Base-by-base conservation (phyloP, 2,329 filamentous ascomycete genomes). In the Aspergillus ochraceus region DNA sequence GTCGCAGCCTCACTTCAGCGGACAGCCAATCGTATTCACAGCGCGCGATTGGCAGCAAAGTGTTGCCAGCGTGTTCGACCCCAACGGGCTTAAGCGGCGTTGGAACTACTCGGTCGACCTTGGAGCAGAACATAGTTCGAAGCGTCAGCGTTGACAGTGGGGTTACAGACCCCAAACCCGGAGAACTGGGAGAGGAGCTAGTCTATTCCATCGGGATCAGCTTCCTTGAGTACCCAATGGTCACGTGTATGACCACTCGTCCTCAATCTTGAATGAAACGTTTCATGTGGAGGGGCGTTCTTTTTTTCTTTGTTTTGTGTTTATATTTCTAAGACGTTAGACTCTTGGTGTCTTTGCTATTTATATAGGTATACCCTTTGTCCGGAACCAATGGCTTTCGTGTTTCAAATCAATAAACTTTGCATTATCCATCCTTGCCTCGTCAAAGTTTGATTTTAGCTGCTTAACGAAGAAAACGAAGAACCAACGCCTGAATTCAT, bases 21-120 rank as follows among this genome's bases (percentile, higher is more conserved):
- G 67, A 49, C 71, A 69, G 17, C 72, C 69, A n/a, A 68, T 77
- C 17, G 64, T 79, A 20, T 77, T 81, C 36, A 79, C 77, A 9
- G 77, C 79, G 11, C 71, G 77, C 54, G 78, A 81, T 54, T 81
- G 79, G 79, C 79, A 81, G 59, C 77, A 78, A 62, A 80, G 77
- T 60, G 79, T 81, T 59, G 79, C 79, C 17, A 80, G 79, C 63
- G 79, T 80, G 9, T 80, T 75, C 64, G 79, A 80, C 62, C 76
- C 78, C 14, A 74, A 79, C 42, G 78, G 79, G 12, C 57, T 79
- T 52, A 80, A 80, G 64, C 71, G 79, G 53, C 70, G 76, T 50
- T 80, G 77, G 77, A 75, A 78, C 54, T 76, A 76, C 60, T 73
- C 74, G 2, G 64, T 72, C 26, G 74, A 77, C 47, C 47, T 75